Evolutionary conservation across 345 rosid species (phyloP).

Genomic region (Punica granatum): DNA sequence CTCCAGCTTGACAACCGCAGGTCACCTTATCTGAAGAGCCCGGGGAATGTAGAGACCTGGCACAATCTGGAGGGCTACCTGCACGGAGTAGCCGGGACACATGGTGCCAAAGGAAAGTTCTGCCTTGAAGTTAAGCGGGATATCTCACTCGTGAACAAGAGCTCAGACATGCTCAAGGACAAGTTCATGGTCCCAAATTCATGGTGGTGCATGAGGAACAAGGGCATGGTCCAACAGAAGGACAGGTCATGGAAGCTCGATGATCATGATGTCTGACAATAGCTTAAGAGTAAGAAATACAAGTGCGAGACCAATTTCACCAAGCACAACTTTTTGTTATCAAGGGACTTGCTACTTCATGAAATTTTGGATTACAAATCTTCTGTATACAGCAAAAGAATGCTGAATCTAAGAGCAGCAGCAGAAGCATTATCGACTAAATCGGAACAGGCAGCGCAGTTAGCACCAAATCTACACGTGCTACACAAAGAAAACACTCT

Average conservation of each 20-base stretch:
- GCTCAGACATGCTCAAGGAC: constrained; percentile 21
- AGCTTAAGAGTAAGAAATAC: background rate
- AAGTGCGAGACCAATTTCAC: background rate
- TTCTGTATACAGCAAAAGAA: constrained; percentile 2
- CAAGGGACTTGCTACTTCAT: background rate
- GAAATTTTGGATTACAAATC: constrained; percentile 3
- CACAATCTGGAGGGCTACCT: constrained; percentile 27
- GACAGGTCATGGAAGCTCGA: constrained; percentile 47
- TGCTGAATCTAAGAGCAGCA: background rate
- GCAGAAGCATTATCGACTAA: background rate
- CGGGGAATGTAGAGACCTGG: constrained; percentile 13
- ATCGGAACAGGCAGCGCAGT: constrained; percentile 1
- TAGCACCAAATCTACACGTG: constrained; percentile 4
- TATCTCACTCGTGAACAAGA: constrained; percentile 24
- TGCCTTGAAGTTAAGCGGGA: constrained; percentile 22
- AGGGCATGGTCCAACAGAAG: constrained; percentile 44
- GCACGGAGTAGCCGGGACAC: constrained; percentile 32
- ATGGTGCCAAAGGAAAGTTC: constrained; percentile 14
- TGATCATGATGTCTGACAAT: constrained; percentile 19
- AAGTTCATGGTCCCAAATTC: constrained; percentile 33
- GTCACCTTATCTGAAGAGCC: constrained; percentile 21
- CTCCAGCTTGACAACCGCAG: constrained; percentile 15
- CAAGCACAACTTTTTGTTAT: background rate
- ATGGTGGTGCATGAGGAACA: constrained; percentile 46
- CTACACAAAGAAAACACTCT: background rate